Base-by-base conservation (phyloP, 1,284 basidiomycete species). In the Mycosarcoma maydis region DNA sequence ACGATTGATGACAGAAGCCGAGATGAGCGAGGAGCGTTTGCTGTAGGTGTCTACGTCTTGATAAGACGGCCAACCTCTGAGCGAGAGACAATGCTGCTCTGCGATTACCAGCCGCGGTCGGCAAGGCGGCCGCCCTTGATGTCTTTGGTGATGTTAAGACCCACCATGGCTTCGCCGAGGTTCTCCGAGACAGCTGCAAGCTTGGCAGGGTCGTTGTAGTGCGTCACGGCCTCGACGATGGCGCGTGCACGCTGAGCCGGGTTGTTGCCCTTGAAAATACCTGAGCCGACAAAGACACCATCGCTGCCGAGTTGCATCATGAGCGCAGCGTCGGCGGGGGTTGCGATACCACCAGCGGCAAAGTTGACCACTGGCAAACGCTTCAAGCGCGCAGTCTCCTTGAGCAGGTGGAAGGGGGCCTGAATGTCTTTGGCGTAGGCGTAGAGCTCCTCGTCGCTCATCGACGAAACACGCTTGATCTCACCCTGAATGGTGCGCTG, bases 251-350 rank as follows among this genome's bases (percentile, higher is more conserved):
- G 89, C 83, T 93, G 94, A 30, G 90, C 92, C 27, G 95, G 94
- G 83, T 98, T 92, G 51, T 90, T 91, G 46, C 94, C 95, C 65
- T 68, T 60, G 55, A 80, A 80, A 56, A 80, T 77, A 38, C 79
- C 79, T 1, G 76, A 78, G 13, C 79, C 79, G 86, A 84, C 83
- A 60, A 84, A 84, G 22, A 84, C 92, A 86, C 96, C 95, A 82
- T 98, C 95, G 82, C 92, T 94, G 44, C 95, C 94, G 33, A 99
- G 88, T 82, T 98, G 94, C 95, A 98, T 98, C 95, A 98, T 97
- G 70, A 99, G 84, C 4, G 96, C 96, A 20, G 95, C 96, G 83
- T 99, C 95, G 69, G 94, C 94, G 43, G 95, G 95, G 6, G 95
- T 98, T 45, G 96, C 94, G 57, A 98, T 88, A 70, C 95, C 95